These are phyloP conservation scores for Aspergillus sp. DNA, from an alignment of 2,329 filamentous ascomycete species.

Conservation along the genomic window DNA sequence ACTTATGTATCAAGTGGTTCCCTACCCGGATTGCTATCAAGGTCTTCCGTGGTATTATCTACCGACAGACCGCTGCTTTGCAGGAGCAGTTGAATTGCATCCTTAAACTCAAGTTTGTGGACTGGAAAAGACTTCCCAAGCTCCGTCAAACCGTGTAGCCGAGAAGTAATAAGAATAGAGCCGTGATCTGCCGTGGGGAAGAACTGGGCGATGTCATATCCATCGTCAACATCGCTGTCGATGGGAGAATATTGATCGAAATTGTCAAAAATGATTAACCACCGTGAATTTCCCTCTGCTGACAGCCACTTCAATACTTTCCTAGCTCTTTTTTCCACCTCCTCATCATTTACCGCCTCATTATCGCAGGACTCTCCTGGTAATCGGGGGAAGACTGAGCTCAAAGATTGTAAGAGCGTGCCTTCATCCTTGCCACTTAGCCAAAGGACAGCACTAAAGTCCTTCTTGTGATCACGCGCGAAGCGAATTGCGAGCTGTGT, in stretches of 20 bases:
- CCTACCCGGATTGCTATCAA: too few species aligned
- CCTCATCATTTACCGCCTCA: conserved; percentile 8
- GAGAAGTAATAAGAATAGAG: conserved; percentile 44
- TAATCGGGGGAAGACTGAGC: conserved; percentile 15
- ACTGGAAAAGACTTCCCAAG: too few species aligned
- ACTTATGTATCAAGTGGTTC: too few species aligned
- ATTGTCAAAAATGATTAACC: conserved; percentile 33
- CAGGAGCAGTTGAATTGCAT: too few species aligned
- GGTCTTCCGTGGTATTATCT: too few species aligned
- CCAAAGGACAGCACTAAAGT: conserved; percentile 28
- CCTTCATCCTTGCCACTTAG: conserved; percentile 22
- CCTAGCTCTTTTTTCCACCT: conserved; percentile 17
- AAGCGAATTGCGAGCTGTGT: conserved; percentile 25
- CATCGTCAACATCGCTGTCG: conserved; percentile 8
- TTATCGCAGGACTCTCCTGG: conserved; percentile 5
- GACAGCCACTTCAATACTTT: conserved; percentile 17
- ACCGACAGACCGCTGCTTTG: too few species aligned
- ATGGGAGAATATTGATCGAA: conserved; percentile 23
- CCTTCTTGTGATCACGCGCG: conserved; percentile 19
- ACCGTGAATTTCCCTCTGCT: conserved; percentile 17
- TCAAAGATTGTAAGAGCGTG: conserved; percentile 22
- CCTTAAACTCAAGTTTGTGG: too few species aligned
- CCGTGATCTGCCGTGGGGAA: conserved; percentile 38
- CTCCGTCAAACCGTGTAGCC: too few species aligned
- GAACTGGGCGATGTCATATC: conserved; percentile 30